Conservation (phyloP, 2,329 filamentous ascomycete species). For the Ophiostoma himal-ulmi region DNA sequence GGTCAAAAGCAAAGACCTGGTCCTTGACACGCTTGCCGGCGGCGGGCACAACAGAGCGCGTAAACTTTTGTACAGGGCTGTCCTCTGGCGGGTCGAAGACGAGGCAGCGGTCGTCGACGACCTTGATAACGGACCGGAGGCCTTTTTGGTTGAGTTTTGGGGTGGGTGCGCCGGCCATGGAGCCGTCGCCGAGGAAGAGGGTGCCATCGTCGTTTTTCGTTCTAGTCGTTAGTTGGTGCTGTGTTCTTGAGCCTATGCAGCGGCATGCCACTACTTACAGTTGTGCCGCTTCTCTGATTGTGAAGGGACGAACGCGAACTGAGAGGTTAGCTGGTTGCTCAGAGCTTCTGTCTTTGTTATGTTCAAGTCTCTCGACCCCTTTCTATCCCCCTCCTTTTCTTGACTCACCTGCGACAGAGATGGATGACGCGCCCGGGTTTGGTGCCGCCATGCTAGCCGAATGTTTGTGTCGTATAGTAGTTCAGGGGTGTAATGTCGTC, state of each 20-base stretch:
- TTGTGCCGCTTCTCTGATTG: slow-evolving; percentile 91
- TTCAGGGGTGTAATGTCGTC: slow-evolving; percentile 3
- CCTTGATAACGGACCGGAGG: slow-evolving; percentile 86
- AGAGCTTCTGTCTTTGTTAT: neutral
- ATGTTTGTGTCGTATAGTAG: slow-evolving; percentile 1
- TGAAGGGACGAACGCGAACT: slow-evolving; percentile 68
- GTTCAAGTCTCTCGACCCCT: too few relatives aligned
- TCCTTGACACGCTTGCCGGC: slow-evolving; percentile 92
- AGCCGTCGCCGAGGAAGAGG: slow-evolving; percentile 93
- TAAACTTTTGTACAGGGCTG: slow-evolving; percentile 82
- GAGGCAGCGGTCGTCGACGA: slow-evolving; percentile 90
- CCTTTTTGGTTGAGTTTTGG: slow-evolving; percentile 83
- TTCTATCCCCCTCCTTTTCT: neutral
- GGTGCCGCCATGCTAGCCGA: slow-evolving; percentile 31
- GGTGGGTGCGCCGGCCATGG: slow-evolving; percentile 76
- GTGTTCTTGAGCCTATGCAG: neutral
- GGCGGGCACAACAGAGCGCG: slow-evolving; percentile 67
- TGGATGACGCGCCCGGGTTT: slow-evolving; percentile 51
- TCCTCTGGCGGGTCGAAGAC: slow-evolving; percentile 97
- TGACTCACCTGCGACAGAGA: slow-evolving; percentile 51
- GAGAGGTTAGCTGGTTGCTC: slow-evolving; percentile 10
- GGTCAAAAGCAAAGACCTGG: slow-evolving; percentile 93
- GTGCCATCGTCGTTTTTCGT: slow-evolving; percentile 73
- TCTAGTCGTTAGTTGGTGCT: slow-evolving; percentile 32
- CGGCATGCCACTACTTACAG: slow-evolving; percentile 49